Base-by-base conservation (phyloP, 1,139 yeast species). In the Candida pseudocylindracea region DNA sequence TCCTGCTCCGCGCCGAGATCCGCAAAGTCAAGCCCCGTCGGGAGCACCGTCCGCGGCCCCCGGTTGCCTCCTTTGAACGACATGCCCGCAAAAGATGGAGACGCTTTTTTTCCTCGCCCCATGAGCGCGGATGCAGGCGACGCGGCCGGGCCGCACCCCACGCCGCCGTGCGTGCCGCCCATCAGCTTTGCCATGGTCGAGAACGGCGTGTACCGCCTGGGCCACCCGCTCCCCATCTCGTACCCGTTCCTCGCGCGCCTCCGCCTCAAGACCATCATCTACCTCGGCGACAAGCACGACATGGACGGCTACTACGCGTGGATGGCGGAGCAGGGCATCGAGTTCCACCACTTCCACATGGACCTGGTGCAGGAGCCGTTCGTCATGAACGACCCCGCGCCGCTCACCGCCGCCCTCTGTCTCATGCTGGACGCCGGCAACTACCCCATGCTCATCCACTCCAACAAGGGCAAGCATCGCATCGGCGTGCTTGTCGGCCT, bases 401-500 rank as follows among this genome's bases (percentile, higher is more conserved):
- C 55, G 35, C 57, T 54, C 8, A 67, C 74, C 7, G 50, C 56
- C 24, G 81, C 92, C 1, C 55, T 85, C 34, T 63, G 67, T 38
- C 48, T 79, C 30, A 60, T 80, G 37, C 50, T 76, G 31, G 75
- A 81, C 45, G 60, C 63, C 34, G 66, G 72, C 25, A 81, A 83
- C 49, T 78, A 76, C 46, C 96, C 98, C 1, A 69, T 85, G 27
- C 57, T 88, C 37, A 67, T 88, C 11, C 96, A 88, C 49, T 80
- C 94, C 4, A 81, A 85, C 49, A 88, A 88, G 53, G 96, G 98
- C 8, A 85, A 88, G 49, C 98, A 88, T 48, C 55, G 98, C 32
- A 85, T 81, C 1, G 96, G 96, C 0, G 83, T 88, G 2, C 58
- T 83, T 31, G 91, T 83, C 12, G 98, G 95, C 0, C 62, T 80